Conservation (phyloP, 768 basidiomycete genomes). For the Xerocomellus intermedius region DNA sequence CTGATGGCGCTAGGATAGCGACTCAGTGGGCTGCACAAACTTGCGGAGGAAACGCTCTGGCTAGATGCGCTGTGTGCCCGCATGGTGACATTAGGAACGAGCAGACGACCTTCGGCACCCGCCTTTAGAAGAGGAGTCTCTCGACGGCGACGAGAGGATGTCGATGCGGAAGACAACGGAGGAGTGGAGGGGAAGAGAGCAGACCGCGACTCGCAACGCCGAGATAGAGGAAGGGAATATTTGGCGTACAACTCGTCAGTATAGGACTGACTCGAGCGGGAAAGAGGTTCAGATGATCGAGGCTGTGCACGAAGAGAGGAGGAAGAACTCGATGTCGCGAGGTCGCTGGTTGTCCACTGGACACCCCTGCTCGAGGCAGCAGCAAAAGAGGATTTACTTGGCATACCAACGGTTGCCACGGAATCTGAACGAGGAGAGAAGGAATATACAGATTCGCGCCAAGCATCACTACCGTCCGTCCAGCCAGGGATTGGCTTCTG, state of each 20-base stretch:
- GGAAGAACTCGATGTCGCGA: conserved; percentile 16
- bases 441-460: conserved; percentile 65
- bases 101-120: conserved; percentile 63
- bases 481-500: conserved; percentile 57
- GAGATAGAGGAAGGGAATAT: conserved; percentile 54
- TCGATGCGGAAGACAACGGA: conserved; percentile 35
- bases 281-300: conserved; percentile 22
- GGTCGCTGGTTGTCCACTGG: conserved; percentile 45
- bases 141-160: conserved; percentile 38
- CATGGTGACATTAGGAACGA: conserved; percentile 47
- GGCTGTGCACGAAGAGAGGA: conserved; percentile 27
- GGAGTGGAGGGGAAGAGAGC: conserved; percentile 38
- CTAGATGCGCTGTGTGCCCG: conserved; percentile 34
- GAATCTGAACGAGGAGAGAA: conserved; percentile 42
- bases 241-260: conserved; percentile 52
- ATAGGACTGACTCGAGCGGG: conserved; percentile 31
- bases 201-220: conserved; percentile 51
- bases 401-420: conserved; percentile 30
- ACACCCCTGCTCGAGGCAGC: conserved; percentile 53
- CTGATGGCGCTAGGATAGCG: conserved; percentile 42
- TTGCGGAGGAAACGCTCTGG: conserved; percentile 29
- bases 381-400: conserved; percentile 41
- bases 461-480: conserved; percentile 64
- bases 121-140: conserved; percentile 57
- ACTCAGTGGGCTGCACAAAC: conserved; percentile 39